Conservation (phyloP, 78 protist genomes). For the Cavenderia fasciculata region DNA sequence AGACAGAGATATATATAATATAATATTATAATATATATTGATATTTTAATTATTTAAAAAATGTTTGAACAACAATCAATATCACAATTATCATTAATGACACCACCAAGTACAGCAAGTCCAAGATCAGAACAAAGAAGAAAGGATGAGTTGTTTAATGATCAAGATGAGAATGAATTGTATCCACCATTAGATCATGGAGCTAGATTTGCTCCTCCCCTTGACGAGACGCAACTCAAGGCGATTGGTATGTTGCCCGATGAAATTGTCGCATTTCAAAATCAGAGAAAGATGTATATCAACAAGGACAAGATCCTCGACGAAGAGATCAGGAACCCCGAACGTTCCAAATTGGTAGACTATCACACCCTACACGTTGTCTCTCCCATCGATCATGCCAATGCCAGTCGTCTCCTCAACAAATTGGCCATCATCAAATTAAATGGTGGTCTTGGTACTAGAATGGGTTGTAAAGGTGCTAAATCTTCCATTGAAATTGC, state of each 20-base stretch:
- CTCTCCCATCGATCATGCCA: constrained; percentile 37
- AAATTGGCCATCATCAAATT: constrained; percentile 93
- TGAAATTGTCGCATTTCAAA: constrained; percentile 44
- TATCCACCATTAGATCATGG: constrained; percentile 69
- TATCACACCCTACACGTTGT: constrained; percentile 30
- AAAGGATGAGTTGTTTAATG: neutral
- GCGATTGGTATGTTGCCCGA: constrained; percentile 62
- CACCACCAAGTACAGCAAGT: no score
- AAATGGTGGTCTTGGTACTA: constrained; percentile 96
- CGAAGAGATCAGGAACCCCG: constrained; percentile 57
- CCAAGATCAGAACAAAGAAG: no score
- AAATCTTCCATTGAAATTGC: constrained; percentile 68
- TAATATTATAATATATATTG: no score
- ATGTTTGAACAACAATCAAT: no score
- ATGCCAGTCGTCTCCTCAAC: constrained; percentile 52
- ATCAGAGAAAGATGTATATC: constrained; percentile 56
- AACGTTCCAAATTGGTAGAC: constrained; percentile 38
- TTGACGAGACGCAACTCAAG: constrained; percentile 14
- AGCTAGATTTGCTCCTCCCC: constrained; percentile 44
- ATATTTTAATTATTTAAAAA: no score
- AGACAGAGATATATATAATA: no score
- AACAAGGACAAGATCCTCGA: constrained; percentile 41
- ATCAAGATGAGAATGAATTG: constrained; percentile 51
- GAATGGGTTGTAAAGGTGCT: constrained; percentile 75
- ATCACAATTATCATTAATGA: no score